These are phyloP conservation scores for Daldinia sp. DNA, from an alignment of 2,329 filamentous ascomycete genomes.

Conservation along the genomic window DNA sequence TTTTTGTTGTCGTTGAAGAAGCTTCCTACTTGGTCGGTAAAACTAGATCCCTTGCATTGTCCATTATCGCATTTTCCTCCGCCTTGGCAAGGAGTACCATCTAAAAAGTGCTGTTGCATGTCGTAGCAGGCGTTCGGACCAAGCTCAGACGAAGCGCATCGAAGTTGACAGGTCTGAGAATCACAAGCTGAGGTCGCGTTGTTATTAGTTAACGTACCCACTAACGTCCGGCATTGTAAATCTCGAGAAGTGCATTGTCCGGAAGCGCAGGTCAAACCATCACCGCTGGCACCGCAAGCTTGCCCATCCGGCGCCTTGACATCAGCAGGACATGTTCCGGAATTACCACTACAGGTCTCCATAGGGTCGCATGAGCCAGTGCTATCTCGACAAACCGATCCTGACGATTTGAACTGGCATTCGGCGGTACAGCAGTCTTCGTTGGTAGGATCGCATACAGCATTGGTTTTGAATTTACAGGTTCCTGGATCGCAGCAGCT, in stretches of 20 bases:
- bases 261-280: constrained; percentile 79
- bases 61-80: constrained; percentile 84
- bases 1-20: constrained; percentile 82
- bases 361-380: constrained; percentile 84
- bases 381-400: constrained; percentile 80
- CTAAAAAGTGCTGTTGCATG: constrained; percentile 90
- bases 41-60: constrained; percentile 74
- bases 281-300: constrained; percentile 70
- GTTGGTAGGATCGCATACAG: constrained; percentile 82
- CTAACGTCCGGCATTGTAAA: constrained; percentile 84
- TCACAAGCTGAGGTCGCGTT: constrained; percentile 86
- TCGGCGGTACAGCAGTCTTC: constrained; percentile 78
- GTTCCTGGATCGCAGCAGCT: constrained; percentile 84
- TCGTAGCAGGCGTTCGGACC: constrained; percentile 72
- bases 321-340: constrained; percentile 78
- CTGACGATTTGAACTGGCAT: constrained; percentile 73
- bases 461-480: constrained; percentile 79
- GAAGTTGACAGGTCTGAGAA: constrained; percentile 74
- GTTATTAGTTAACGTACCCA: constrained; percentile 75
- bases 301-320: constrained; percentile 73
- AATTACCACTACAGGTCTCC: constrained; percentile 80
- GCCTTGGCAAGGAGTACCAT: constrained; percentile 84
- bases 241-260: constrained; percentile 95
- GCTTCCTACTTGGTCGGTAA: constrained; percentile 72
- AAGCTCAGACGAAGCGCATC: constrained; percentile 77